Percentiles rank a stretch among this genome's conserved stretches.
Evolutionary conservation across 1,284 basidiomycete species (phyloP).

Genomic region (Cystobasidium slooffiae): DNA sequence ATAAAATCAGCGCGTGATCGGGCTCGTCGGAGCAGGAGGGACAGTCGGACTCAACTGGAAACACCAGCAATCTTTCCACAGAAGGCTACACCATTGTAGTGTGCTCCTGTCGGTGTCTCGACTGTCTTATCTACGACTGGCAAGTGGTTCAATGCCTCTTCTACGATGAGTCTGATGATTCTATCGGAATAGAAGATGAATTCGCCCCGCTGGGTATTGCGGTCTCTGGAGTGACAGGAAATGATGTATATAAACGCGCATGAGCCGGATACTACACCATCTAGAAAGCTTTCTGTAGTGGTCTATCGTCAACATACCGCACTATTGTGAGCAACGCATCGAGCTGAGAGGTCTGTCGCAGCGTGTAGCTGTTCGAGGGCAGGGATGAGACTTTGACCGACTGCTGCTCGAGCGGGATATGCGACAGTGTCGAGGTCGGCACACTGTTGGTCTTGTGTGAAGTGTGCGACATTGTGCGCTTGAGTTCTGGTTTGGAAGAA

Average conservation of each 20-base stretch:
- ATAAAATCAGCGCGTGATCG: conserved; percentile 59
- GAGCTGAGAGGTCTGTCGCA: conserved; percentile 85
- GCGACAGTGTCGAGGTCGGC: conserved; percentile 32
- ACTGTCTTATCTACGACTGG: conserved; percentile 78
- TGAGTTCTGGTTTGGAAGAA: conserved; percentile 16
- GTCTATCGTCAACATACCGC: conserved; percentile 47
- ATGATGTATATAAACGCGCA: too few species aligned
- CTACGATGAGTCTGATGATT: conserved; percentile 61
- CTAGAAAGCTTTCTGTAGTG: background rate
- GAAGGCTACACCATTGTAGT: conserved; percentile 86
- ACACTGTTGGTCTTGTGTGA: conserved; percentile 43
- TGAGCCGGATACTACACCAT: background rate
- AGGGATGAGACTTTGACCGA: conserved; percentile 54
- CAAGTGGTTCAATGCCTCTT: conserved; percentile 87
- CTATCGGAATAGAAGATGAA: conserved; percentile 90
- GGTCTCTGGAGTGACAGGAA: conserved; percentile 47
- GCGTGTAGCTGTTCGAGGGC: conserved; percentile 79
- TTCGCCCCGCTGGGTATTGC: conserved; percentile 69
- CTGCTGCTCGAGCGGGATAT: conserved; percentile 14
- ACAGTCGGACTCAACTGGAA: conserved; percentile 18
- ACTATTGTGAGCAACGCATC: conserved; percentile 97
- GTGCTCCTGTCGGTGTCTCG: conserved; percentile 66
- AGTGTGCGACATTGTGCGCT: conserved; percentile 28
- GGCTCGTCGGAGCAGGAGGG: background rate
- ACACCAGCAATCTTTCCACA: conserved; percentile 75